phyloP scores from a whole-genome alignment of 805 yeast genomes.

The Blastobotrys terrestris region DNA sequence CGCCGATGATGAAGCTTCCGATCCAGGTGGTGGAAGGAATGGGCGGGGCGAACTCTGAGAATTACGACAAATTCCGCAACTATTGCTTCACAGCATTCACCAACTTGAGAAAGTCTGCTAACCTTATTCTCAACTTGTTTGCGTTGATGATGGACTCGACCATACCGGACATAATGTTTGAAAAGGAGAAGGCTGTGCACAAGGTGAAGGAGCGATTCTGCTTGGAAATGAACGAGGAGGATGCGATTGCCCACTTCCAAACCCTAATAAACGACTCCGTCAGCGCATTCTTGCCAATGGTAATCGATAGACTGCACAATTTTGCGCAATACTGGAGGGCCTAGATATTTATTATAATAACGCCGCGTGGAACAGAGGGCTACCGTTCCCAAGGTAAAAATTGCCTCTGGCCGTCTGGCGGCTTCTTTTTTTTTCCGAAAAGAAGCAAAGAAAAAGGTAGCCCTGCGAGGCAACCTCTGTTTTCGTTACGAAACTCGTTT shows the following conservation, averaged over 20 bases:
- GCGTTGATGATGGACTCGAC: slow-evolving; percentile 86
- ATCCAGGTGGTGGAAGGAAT: slow-evolving; percentile 96
- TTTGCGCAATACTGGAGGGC: slow-evolving; percentile 98
- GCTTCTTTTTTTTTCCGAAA: neutral
- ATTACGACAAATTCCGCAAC: slow-evolving; percentile 79
- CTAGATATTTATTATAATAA: slow-evolving; percentile 28
- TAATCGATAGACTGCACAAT: slow-evolving; percentile 90
- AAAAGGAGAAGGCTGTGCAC: slow-evolving; percentile 78
- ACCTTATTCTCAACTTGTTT: slow-evolving; percentile 81
- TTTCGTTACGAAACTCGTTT: no score
- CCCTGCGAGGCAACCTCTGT: neutral
- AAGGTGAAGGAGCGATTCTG: slow-evolving; percentile 94
- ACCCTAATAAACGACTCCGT: slow-evolving; percentile 91
- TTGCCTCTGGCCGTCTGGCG: no score
- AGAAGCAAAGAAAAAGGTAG: neutral
- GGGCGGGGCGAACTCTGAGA: slow-evolving; percentile 87
- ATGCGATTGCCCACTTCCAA: slow-evolving; percentile 92
- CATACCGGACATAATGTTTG: slow-evolving; percentile 82
- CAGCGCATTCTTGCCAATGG: slow-evolving; percentile 87
- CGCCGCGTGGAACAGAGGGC: no score
- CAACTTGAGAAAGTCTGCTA: slow-evolving; percentile 82
- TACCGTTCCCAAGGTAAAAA: no score
- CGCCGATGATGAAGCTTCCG: slow-evolving; percentile 96
- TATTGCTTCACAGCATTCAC: slow-evolving; percentile 94
- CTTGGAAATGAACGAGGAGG: slow-evolving; percentile 89